phyloP scores from a whole-genome alignment of 805 yeast genomes.

The Suhomyces prunicola region DNA sequence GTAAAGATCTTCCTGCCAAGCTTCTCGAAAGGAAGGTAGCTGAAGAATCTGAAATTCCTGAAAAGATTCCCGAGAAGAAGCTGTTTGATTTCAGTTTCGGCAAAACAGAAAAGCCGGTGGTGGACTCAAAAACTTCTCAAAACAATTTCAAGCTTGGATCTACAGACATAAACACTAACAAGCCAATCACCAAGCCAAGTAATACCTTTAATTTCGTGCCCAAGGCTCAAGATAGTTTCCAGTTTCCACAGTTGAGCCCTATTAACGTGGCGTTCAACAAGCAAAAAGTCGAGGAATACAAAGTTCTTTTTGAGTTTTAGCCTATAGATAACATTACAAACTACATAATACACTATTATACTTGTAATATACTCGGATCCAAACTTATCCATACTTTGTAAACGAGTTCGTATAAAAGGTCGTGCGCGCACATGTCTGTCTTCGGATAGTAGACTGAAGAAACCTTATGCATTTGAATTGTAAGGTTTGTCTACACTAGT shows the following conservation, averaged over 20 bases:
- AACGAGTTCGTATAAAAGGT: not conserved
- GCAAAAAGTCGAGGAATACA: slow-evolving; percentile 25
- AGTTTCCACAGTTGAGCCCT: slow-evolving; percentile 24
- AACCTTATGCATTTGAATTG: not conserved
- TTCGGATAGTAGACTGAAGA: not conserved
- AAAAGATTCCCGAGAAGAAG: slow-evolving; percentile 1
- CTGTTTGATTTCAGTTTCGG: slow-evolving; percentile 4
- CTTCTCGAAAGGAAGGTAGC: not conserved
- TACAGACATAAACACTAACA: not conserved
- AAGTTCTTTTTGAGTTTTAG: slow-evolving; percentile 25
- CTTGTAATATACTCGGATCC: too few species aligned
- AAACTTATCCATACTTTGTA: not conserved
- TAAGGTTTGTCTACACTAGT: not conserved
- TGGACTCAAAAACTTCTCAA: not conserved
- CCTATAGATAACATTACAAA: not conserved
- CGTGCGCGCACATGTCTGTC: not conserved
- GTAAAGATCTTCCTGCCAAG: not conserved
- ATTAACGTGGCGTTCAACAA: slow-evolving; percentile 18
- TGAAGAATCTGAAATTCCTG: not conserved
- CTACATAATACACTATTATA: too few species aligned
- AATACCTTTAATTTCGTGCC: not conserved
- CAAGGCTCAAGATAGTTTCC: not conserved
- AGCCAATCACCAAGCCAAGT: not conserved
- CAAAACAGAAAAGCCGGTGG: not conserved
- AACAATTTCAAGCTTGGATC: not conserved